Base-by-base conservation (phyloP, 2,329 filamentous ascomycete species). In the Colletotrichum australisinense region DNA sequence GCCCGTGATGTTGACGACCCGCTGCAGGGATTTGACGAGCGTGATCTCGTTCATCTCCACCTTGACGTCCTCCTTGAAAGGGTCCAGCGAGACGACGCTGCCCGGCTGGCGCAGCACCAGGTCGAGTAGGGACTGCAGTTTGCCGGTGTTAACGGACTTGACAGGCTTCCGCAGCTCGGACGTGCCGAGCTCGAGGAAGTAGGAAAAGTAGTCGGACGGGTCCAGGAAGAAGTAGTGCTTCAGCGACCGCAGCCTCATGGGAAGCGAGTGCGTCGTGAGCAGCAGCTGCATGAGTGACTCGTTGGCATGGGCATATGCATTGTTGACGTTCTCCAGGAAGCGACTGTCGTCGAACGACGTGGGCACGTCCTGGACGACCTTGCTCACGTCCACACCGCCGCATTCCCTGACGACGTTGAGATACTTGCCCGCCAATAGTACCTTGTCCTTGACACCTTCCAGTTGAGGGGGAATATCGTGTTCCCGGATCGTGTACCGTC, bases 201-300 rank as follows among this genome's bases (percentile, higher is more conserved):
- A 97, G 3, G 95, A 95, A 83, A 99, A 98, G 86, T 98, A 99
- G 82, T 99, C 97, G 42, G 97, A 98, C 9, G 95, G 93, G 78
- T 98, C 96, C 75, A 99, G 92, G 87, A 99, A 99, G 86, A 98
- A 99, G 85, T 99, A 99, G 83, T 99, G 97, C 82, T 99, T 99
- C 52, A 99, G 87, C 16, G 96, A 98, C 58, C 93, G 91, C 69
- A 99, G 88, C 49, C 97, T 91, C 32, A 94, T 93, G 0, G 96
- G 95, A 5, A 99, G 89, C 14, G 94, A 94, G 80, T 99, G 97
- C 7, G 97, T 97, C 0, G 96, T 98, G 53, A 99, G 88, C 3
- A 99, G 91, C 0, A 99, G 88, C 73, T 95, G 93, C 84, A 99
- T 92, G 26, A 99, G 88, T 8, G 96, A 98, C 71, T 95, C 93